These are phyloP conservation scores for Brettanomyces sp. DNA, from an alignment of 805 yeast species.

Conservation along the genomic window DNA sequence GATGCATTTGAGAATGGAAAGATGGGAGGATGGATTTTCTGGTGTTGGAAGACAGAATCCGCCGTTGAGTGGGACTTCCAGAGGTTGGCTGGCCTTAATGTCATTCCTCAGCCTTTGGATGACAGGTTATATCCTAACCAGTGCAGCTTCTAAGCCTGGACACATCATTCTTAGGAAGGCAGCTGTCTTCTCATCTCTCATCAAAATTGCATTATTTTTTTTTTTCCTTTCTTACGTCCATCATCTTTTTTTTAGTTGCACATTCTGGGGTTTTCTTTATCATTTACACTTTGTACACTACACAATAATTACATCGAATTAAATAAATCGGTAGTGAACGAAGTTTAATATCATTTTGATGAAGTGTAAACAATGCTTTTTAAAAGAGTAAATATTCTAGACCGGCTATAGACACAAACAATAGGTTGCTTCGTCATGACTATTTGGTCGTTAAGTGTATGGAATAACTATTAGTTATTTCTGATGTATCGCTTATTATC, in stretches of 20 bases:
- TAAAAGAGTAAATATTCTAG: too few relatives aligned
- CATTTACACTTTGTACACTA: neutral
- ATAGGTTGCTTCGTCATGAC: too few relatives aligned
- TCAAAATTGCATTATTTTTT: too few relatives aligned
- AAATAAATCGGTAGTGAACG: neutral
- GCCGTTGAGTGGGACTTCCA: conserved; percentile 82
- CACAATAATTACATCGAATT: neutral
- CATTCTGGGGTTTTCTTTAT: neutral
- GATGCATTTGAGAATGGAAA: conserved; percentile 53
- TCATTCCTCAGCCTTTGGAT: conserved; percentile 73
- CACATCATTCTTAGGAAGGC: too few relatives aligned
- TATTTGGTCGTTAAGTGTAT: too few relatives aligned
- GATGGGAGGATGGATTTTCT: conserved; percentile 81
- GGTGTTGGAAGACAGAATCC: conserved; percentile 88
- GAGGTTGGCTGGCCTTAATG: conserved; percentile 41
- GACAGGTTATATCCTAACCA: conserved; percentile 22
- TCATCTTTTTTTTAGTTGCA: conserved; percentile 1
- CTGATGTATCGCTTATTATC: too few relatives aligned
- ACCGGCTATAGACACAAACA: too few relatives aligned
- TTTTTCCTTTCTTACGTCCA: too few relatives aligned
- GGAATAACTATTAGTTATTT: too few relatives aligned
- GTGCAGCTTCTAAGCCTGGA: conserved; percentile 17
- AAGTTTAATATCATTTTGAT: too few relatives aligned
- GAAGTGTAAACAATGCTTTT: too few relatives aligned
- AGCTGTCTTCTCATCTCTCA: too few relatives aligned